Evolutionary conservation across 306 rosid genomes (phyloP).

Genomic region (Medicago truncatula): MtrunA17r5.0-ANR NC_053047.1:42119501-42120000

Average conservation of each 20-base stretch:
- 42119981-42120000: too few species aligned
- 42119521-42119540: neutral
- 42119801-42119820: constrained; percentile 39
- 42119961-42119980: neutral
- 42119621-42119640: constrained; percentile 59
- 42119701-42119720: neutral
- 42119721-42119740: neutral
- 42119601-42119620: constrained; percentile 48
- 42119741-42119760: neutral
- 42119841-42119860: neutral
- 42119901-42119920: constrained; percentile 24
- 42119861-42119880: constrained; percentile 43
- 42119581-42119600: constrained; percentile 1
- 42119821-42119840: neutral
- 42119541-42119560: neutral
- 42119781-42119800: constrained; percentile 19
- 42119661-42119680: neutral
- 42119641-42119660: constrained; percentile 41
- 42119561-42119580: neutral
- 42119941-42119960: neutral
- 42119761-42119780: neutral
- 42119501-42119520: neutral
- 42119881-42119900: constrained; percentile 34
- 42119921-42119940: neutral
- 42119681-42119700: neutral